Evolutionary conservation across 441 rosid genomes (phyloP), one percentile per base, ranked within the genome.

Genomic region (Euphorbia schlechtendalii): DNA sequence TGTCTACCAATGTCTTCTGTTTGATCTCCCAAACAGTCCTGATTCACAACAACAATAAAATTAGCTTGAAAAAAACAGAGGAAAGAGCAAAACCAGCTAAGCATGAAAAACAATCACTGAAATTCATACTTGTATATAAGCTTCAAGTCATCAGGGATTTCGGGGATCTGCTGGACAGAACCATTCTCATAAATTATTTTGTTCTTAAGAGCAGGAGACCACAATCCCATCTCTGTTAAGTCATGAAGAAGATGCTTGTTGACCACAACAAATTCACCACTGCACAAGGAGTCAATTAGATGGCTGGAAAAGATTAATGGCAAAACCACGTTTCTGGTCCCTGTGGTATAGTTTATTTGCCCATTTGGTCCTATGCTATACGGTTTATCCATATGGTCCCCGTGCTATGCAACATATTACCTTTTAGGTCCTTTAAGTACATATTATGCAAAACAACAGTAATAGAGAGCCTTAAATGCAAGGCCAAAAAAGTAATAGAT

Each of bases 21-120:
- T 84, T 92, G 79, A 89, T 92, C 84, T 92, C 98, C 98, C 98
- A 92, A 15, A 92, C 98, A 40, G 96, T 92, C 85, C 96, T 92
- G 72, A 57, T 27, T 0, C 40, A 14, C 74, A 36, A 4, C 4
- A 11, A 22, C 56, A 73, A 5, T 25, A n/a, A 38, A 17, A 10
- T 72, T 57, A 59, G 71, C 45, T 17, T 30, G 5, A 22, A 12
- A 17, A 54, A 1, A 55, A 24, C 3, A 15, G 43, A 54, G 8
- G 36, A 21, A 27, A 38, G 2, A 2, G 22, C 21, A 32, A 4
- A 28, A 9, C n/a, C n/a, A n/a, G n/a, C n/a, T 13, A 2, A 6
- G 40, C 18, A 56, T 4, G 17, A 27, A 43, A 27, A 59, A 22
- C 65, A 58, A 62, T n/a, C 17, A 8, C 24, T 8, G 5, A 34